Percentiles rank a stretch among this genome's conserved stretches.
Conservation (phyloP, 148 eudicot genomes). For the Drosera capensis region DNA sequence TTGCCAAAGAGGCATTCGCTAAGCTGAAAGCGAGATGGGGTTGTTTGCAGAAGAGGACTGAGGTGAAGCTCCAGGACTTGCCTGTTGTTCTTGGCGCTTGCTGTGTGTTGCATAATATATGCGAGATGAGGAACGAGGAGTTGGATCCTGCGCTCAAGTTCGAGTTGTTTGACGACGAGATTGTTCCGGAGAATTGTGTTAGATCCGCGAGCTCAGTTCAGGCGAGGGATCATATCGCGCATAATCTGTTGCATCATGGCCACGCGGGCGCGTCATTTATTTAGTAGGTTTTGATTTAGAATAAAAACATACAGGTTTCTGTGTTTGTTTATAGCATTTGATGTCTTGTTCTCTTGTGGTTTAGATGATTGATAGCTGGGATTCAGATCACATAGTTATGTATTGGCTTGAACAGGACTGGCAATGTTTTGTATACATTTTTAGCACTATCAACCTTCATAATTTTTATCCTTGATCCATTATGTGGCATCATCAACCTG, state of each 20-base stretch:
- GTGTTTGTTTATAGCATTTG: not conserved
- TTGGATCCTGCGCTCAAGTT: slow-evolving; percentile 6
- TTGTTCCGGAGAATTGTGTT: slow-evolving; percentile 9
- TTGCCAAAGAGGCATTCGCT: slow-evolving; percentile 15
- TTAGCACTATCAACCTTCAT: too few relatives aligned
- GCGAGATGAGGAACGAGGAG: slow-evolving; percentile 18
- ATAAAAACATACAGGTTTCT: not conserved
- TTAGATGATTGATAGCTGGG: too few relatives aligned
- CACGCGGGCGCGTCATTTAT: not conserved
- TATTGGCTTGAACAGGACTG: too few relatives aligned
- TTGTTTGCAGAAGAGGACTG: slow-evolving; percentile 20
- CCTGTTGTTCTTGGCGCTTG: slow-evolving; percentile 19
- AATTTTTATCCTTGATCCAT: too few relatives aligned
- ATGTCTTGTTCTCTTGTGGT: too few relatives aligned
- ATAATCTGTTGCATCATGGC: not conserved
- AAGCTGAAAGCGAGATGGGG: slow-evolving; percentile 19
- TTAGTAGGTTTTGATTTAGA: not conserved
- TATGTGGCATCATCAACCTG: too few relatives aligned
- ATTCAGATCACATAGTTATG: too few relatives aligned
- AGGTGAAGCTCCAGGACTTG: slow-evolving; percentile 20
- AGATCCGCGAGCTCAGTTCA: slow-evolving; percentile 5
- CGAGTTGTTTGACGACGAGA: slow-evolving; percentile 16
- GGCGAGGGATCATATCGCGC: not conserved
- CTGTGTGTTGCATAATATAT: slow-evolving; percentile 24
- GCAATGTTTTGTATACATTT: too few relatives aligned